These are phyloP conservation scores for Hymenoscyphus salicellus DNA, from an alignment of 2,329 filamentous ascomycete genomes.

Conservation along the genomic window DNA sequence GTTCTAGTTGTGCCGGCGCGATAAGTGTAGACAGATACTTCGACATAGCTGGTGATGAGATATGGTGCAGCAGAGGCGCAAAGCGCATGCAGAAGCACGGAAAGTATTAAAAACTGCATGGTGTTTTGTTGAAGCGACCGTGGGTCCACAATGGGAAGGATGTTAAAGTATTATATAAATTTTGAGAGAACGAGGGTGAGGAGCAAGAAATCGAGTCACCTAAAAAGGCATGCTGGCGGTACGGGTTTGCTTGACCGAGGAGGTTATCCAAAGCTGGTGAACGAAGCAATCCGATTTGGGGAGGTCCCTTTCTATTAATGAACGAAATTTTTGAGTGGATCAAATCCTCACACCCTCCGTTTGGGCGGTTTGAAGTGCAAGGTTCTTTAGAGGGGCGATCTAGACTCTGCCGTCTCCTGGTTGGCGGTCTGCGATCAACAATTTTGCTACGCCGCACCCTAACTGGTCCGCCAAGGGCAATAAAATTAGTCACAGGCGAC, in stretches of 20 bases:
- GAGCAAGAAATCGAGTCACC: neutral
- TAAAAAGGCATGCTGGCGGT: neutral
- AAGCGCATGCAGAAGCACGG: neutral
- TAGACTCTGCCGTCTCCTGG: neutral
- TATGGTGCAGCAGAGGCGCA: neutral
- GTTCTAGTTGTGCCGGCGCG: too few relatives aligned
- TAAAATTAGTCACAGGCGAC: neutral
- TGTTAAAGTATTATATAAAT: neutral
- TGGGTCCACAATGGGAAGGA: neutral
- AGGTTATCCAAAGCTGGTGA: neutral
- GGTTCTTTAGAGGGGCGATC: neutral
- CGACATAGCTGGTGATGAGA: neutral
- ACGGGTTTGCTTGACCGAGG: neutral
- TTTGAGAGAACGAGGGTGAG: neutral
- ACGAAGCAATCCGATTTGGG: neutral
- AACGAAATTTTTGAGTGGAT: neutral
- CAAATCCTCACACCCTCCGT: neutral
- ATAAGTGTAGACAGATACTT: neutral
- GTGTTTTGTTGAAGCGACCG: neutral
- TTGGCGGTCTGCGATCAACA: neutral
- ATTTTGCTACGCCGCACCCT: neutral
- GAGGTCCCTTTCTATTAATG: neutral
- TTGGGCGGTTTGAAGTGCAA: neutral
- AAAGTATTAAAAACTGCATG: neutral
- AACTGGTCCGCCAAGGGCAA: neutral